Evolutionary conservation across 2,329 filamentous ascomycete genomes (phyloP), one percentile per base, ranked within the genome.

Genomic region (Ophiostoma australiae): DNA sequence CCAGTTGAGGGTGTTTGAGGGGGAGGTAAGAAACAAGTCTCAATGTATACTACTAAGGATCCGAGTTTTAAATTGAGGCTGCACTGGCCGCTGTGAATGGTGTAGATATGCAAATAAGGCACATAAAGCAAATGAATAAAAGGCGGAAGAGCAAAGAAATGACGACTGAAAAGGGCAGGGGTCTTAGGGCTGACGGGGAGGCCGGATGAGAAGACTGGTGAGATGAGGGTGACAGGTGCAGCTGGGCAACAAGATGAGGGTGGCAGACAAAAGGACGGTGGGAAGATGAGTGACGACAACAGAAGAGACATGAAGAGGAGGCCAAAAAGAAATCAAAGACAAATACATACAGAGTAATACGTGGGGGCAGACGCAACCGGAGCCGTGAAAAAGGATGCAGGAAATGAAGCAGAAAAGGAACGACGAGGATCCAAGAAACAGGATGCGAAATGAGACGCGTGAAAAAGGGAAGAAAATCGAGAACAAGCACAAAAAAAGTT

Each of bases 151-250:
- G 23, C 23, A 23, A 23, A 27, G 17, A 20, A 20, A 13, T 31
- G 23, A 58, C 15, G 23, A 27, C 3, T 27, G 52, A 58, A 58
- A 4, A 58, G 52, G 23, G 5, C 27, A 27, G 33, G 66, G 66
- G 41, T 33, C 11, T 69, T 71, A 71, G 68, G 70, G 68, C 70
- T 67, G 70, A 71, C 70, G 70, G 68, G 68, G 70, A 71, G 23
- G 68, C 68, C 68, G 68, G 63, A 67, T 7, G 41, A 27, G n/a
- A 58, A 44, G 3, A 11, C 33, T 23, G 55, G 48, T 31, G 55
- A 61, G 23, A 31, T 35, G 58, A 63, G 58, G 33, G n/a, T 66
- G 61, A 33, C 61, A 65, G 33, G n/a, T 65, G 5, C 55, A 58
- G 55, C 55, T 17, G 55, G 27, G 27, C 55, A 61, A 37, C 61